Evolutionary conservation across 2,329 filamentous ascomycete genomes (phyloP).

Genomic region (Fusarium globosum): DNA sequence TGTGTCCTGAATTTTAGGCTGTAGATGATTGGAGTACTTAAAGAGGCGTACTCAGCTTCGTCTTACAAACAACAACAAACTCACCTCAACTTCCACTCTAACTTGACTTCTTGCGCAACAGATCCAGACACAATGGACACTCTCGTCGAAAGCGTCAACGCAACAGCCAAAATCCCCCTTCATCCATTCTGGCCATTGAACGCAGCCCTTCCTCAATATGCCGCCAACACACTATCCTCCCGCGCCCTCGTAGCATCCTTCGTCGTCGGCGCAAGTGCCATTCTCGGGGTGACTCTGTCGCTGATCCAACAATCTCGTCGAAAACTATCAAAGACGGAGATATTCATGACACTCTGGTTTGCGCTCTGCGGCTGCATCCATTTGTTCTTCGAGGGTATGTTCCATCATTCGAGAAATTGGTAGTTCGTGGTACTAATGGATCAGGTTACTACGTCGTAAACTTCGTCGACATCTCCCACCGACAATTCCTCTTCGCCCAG

Average conservation of each 20-base stretch:
- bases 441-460: constrained; percentile 62
- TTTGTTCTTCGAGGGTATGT: constrained; percentile 57
- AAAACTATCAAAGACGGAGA: constrained; percentile 63
- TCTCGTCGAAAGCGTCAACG: not conserved
- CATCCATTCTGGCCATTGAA: constrained; percentile 80
- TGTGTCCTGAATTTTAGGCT: not conserved
- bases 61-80: not conserved
- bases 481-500: constrained; percentile 60
- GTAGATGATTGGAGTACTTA: not conserved
- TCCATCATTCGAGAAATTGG: no score
- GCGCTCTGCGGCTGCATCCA: constrained; percentile 71
- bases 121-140: constrained; percentile 23
- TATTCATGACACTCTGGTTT: constrained; percentile 78
- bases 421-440: not conserved
- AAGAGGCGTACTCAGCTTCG: not conserved
- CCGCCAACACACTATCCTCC: constrained; percentile 72
- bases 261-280: constrained; percentile 62
- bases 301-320: constrained; percentile 65
- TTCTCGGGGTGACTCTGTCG: constrained; percentile 68
- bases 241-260: constrained; percentile 70
- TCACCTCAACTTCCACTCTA: not conserved
- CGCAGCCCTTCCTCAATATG: constrained; percentile 70
- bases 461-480: constrained; percentile 53
- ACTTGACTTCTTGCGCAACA: not conserved
- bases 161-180: constrained; percentile 16